Base-by-base conservation (phyloP, 768 basidiomycete species). In the Podaxis sp. region DNA sequence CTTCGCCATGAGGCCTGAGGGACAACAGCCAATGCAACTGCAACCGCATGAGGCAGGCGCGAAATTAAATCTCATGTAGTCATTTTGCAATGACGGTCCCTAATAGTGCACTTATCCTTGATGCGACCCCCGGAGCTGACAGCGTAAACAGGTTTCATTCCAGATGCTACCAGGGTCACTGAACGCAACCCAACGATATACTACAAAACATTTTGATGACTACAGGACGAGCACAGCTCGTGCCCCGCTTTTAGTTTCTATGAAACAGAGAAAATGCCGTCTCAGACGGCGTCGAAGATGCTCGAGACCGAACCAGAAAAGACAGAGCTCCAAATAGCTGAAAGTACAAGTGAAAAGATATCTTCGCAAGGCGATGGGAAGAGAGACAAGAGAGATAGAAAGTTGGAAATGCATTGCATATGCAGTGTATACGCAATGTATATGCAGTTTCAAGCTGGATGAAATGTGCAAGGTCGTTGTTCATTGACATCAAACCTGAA, bases 401-500 rank as follows among this genome's bases (percentile, higher is more conserved):
- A 53, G 13, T 28, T 15, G 56, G 30, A 63, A 37, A 50, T 7
- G 5, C 36, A n/a, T 36, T 13, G 10, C 8, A 17, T 37, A 22
- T n/a, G 38, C 36, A 22, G 51, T 30, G n/a, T n/a, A n/a, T n/a
- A n/a, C n/a, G n/a, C n/a, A n/a, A 36, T 13, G 10, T 20, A 17
- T 37, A 22, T n/a, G 38, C 36, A 22, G 51, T 30, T 61, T 41
- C 52, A 53, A 30, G 51, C 20, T 44, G 44, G 46, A 49, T 48
- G 60, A 49, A 40, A 44, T 7, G 46, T 48, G 13, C 51, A 33
- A 30, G 10, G 20, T n/a, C 26, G 17, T 56, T 22, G 12, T 13
- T 56, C 61, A 50, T 33, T 58, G 22, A 37, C 36, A 26, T 74
- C 69, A 82, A 65, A 64, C 76, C 72, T 82, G 79, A 10, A 82